These are phyloP conservation scores for Penicillium hesseltinei DNA, from an alignment of 2,329 filamentous ascomycete genomes.

Conservation along the genomic window DNA sequence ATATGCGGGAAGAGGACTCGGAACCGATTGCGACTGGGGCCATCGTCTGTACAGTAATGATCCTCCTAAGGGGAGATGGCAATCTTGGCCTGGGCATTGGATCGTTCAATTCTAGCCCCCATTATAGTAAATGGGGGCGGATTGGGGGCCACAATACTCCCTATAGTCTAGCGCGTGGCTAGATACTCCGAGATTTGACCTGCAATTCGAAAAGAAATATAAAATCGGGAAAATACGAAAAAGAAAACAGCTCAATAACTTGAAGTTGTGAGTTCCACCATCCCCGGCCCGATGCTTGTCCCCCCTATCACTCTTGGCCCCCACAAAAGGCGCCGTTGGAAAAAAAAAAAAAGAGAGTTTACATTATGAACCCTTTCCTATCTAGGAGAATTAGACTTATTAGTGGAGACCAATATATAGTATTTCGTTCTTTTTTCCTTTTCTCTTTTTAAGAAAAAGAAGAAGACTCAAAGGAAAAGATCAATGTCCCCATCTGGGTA, in stretches of 20 bases:
- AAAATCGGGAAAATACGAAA: neutral
- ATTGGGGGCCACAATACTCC: constrained; percentile 25
- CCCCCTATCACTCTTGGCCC: constrained; percentile 17
- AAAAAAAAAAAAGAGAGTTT: neutral
- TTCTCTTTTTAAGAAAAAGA: neutral
- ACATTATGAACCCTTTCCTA: neutral
- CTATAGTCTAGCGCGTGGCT: neutral
- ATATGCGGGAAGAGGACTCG: constrained; percentile 15
- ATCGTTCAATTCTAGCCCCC: constrained; percentile 22
- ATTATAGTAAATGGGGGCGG: constrained; percentile 19
- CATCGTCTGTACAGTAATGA: constrained; percentile 20
- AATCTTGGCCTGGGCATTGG: constrained; percentile 12
- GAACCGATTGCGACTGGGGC: constrained; percentile 18
- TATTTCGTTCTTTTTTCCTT: neutral
- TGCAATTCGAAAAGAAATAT: neutral
- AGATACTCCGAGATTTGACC: neutral
- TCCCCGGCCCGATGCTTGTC: constrained; percentile 9
- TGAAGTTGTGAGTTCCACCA: neutral
- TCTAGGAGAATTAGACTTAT: neutral
- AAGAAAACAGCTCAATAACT: neutral
- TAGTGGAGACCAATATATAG: neutral
- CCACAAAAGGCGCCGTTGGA: constrained; percentile 23
- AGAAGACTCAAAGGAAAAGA: neutral
- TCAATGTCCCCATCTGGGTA: neutral
- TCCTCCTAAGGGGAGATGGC: constrained; percentile 18